phyloP scores from a whole-genome alignment of 331 rosid genomes.

The Prunus yedoensis region DNA sequence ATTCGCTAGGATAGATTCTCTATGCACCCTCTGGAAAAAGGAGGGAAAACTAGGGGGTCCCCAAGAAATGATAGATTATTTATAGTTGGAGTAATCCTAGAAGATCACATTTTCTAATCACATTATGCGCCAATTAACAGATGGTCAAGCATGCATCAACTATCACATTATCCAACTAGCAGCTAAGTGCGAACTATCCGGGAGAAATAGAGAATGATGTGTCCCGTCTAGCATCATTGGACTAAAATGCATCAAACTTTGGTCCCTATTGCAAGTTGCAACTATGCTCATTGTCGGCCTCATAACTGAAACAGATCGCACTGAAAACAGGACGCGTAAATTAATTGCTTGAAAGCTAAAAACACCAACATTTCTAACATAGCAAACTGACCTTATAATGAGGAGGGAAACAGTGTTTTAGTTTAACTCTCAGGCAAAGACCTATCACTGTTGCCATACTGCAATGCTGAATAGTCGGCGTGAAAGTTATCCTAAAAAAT shows the following conservation, averaged over 20 bases:
- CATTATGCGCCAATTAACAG: not conserved
- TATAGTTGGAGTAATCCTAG: not conserved
- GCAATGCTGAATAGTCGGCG: slow-evolving; percentile 95
- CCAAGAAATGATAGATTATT: not conserved
- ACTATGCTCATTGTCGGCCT: not conserved
- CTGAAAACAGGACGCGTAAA: not conserved
- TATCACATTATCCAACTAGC: not conserved
- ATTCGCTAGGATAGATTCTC: not conserved
- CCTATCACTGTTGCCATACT: slow-evolving; percentile 98
- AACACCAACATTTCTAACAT: not conserved
- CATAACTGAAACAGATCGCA: not conserved
- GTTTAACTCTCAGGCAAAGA: slow-evolving; percentile 88
- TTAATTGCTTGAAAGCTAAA: not conserved
- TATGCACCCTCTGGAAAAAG: not conserved
- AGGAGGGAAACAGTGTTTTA: slow-evolving; percentile 77
- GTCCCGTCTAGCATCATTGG: not conserved
- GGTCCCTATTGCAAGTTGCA: not conserved
- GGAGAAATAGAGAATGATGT: not conserved
- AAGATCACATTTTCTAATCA: not conserved
- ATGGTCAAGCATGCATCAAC: not conserved
- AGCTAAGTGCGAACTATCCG: not conserved
- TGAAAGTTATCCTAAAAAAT: slow-evolving; percentile 77
- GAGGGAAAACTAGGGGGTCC: not conserved
- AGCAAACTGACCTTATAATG: slow-evolving; percentile 70
- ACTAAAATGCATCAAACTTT: not conserved